A percentile compares a stretch with the other conserved stretches of the same genome.
Conservation (phyloP, 306 rosid genomes). For the Mimosa pudica region DNA sequence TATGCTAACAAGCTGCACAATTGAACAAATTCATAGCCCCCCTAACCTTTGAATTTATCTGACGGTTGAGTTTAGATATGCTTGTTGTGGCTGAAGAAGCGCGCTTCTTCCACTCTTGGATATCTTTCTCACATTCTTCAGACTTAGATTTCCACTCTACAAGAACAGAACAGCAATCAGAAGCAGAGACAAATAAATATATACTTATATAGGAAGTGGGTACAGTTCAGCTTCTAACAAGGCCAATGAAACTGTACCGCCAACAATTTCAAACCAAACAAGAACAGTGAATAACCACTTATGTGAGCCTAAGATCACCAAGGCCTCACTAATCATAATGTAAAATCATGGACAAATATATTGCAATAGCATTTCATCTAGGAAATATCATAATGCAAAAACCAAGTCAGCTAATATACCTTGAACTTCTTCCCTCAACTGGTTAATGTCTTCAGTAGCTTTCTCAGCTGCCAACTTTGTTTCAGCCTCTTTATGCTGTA, state of each 20-base stretch:
- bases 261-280: constrained; percentile 32
- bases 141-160: constrained; percentile 91
- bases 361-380: background rate
- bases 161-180: constrained; percentile 22
- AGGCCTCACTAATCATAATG: constrained; percentile 17
- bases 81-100: constrained; percentile 85
- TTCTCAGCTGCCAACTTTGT: constrained; percentile 70
- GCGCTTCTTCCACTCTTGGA: constrained; percentile 93
- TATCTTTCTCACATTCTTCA: constrained; percentile 90
- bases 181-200: constrained; percentile 16
- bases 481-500: constrained; percentile 74
- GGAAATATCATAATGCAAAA: background rate
- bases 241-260: constrained; percentile 11
- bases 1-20: constrained; percentile 25
- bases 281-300: background rate
- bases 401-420: constrained; percentile 50
- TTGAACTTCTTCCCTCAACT: constrained; percentile 64
- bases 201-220: background rate
- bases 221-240: constrained; percentile 7
- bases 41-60: constrained; percentile 83
- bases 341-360: background rate
- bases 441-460: constrained; percentile 62
- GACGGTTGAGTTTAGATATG: constrained; percentile 82
- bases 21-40: constrained; percentile 15
- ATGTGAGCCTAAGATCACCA: constrained; percentile 20